phyloP scores from a whole-genome alignment of 306 rosid genomes.

The Vachellia collinsii region DNA sequence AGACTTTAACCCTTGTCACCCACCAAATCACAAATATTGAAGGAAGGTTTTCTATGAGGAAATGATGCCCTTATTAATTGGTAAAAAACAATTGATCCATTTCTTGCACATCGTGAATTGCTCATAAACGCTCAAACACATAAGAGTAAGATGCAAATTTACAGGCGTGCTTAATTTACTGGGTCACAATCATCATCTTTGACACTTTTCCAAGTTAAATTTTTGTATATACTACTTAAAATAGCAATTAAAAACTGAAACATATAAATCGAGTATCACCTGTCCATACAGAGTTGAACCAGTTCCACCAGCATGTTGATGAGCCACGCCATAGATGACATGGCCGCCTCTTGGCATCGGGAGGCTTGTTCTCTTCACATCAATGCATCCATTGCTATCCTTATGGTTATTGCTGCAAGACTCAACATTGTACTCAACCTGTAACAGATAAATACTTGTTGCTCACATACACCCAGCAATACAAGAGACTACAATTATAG shows the following conservation, averaged over 20 bases:
- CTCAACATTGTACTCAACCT: conserved; percentile 66
- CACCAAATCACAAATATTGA: not conserved
- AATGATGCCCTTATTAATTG: not conserved
- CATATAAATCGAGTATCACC: conserved; percentile 40
- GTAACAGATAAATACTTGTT: conserved; percentile 19
- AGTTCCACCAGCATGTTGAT: conserved; percentile 76
- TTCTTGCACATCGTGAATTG: not conserved
- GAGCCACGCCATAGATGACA: conserved; percentile 75
- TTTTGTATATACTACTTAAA: not conserved
- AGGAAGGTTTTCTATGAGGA: conserved; percentile 3
- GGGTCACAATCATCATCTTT: not conserved
- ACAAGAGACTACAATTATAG: conserved; percentile 1
- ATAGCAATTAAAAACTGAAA: not conserved
- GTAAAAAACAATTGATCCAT: not conserved
- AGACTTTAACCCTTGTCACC: not conserved
- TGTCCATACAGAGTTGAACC: conserved; percentile 72
- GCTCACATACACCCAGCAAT: not conserved
- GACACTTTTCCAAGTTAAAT: not conserved
- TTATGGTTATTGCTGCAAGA: conserved; percentile 44
- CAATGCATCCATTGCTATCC: conserved; percentile 30
- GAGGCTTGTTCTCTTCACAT: conserved; percentile 29
- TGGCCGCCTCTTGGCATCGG: conserved; percentile 58
- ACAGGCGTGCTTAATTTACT: not conserved
- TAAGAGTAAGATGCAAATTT: not conserved
- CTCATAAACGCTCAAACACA: not conserved